Percentiles rank a stretch among this genome's conserved stretches.
These are phyloP conservation scores for Daldinia vernicosa DNA, from an alignment of 495 filamentous ascomycete species.

Conservation along the genomic window DNA sequence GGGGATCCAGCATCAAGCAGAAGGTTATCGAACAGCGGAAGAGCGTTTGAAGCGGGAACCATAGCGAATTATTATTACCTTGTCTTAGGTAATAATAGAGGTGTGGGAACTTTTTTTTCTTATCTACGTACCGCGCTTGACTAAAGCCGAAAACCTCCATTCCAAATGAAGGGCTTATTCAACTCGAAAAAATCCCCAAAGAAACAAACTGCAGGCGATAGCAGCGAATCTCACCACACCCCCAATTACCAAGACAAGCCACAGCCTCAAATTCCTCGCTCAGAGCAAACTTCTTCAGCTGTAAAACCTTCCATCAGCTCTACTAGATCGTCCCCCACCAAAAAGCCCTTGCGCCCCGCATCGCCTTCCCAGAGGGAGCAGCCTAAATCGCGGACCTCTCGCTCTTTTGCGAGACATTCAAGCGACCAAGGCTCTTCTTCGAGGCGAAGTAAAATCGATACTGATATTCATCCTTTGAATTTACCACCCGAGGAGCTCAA, in stretches of 20 bases:
- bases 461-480: conserved; percentile 83
- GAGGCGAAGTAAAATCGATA: conserved; percentile 65
- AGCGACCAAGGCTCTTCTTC: conserved; percentile 49
- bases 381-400: conserved; percentile 50
- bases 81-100: conserved; percentile 42
- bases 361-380: conserved; percentile 44
- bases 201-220: conserved; percentile 58
- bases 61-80: conserved; percentile 34
- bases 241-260: conserved; percentile 40
- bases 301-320: conserved; percentile 37
- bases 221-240: conserved; percentile 46
- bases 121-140: conserved; percentile 24
- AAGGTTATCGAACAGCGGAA: conserved; percentile 27
- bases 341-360: conserved; percentile 42
- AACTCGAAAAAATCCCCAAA: conserved; percentile 63
- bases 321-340: conserved; percentile 39
- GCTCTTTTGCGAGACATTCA: conserved; percentile 52
- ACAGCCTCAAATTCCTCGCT: conserved; percentile 43
- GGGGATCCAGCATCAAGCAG: conserved; percentile 35
- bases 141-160: conserved; percentile 31
- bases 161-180: conserved; percentile 64
- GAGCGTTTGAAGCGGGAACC: conserved; percentile 19
- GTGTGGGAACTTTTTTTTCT: conserved; percentile 32
- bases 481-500: conserved; percentile 85
- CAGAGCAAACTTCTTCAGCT: conserved; percentile 42